Conservation (phyloP, 2,329 filamentous ascomycete species). For the Alternaria metachromatica region DNA sequence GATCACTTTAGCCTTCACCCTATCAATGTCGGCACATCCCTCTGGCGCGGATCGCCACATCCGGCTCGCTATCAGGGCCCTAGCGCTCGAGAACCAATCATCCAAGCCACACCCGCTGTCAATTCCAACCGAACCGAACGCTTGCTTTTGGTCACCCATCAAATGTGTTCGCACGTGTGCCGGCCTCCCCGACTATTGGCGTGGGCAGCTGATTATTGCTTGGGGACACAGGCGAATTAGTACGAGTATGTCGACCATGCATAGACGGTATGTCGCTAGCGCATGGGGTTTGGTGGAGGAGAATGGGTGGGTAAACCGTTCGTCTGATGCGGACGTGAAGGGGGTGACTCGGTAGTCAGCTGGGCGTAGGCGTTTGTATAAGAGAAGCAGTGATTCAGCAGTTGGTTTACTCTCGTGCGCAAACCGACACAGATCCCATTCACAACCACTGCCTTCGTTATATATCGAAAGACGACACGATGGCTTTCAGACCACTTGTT, state of each 20-base stretch:
- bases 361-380: conserved; percentile 6
- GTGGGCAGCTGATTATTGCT: conserved; percentile 1
- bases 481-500: conserved; percentile 19
- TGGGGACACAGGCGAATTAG: background rate
- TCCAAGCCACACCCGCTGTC: conserved; percentile 15
- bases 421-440: background rate
- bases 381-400: background rate
- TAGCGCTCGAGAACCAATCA: conserved; percentile 16
- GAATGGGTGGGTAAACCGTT: background rate
- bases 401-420: background rate
- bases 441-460: background rate
- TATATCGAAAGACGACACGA: conserved; percentile 5
- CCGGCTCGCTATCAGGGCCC: conserved; percentile 12
- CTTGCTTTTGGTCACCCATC: background rate
- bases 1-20: conserved; percentile 15
- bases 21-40: conserved; percentile 15
- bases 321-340: background rate
- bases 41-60: conserved; percentile 13
- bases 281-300: background rate
- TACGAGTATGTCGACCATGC: background rate
- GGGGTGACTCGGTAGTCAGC: conserved; percentile 2
- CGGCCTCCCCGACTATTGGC: conserved; percentile 2
- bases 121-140: conserved; percentile 1
- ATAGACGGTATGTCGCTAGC: conserved; percentile 3
- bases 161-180: conserved; percentile 3